Evolutionary conservation across 768 basidiomycete genomes (phyloP), one percentile per base, ranked within the genome.

Genomic region (Pleurotus ostreatus): DNA sequence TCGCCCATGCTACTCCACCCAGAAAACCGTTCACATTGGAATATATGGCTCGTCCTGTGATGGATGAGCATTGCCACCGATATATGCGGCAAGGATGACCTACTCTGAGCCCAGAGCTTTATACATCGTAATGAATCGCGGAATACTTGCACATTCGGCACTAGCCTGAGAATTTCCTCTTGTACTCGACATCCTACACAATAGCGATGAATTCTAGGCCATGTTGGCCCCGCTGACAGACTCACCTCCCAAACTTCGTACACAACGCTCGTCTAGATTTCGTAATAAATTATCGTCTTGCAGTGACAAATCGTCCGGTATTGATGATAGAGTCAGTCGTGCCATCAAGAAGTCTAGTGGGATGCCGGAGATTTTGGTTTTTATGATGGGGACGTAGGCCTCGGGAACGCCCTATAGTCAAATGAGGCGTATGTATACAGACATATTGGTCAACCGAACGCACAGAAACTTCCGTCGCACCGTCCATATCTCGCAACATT

Each of bases 1-100:
- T 90, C 3, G 96, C 92, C 97, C 97, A 99, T 25, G 95, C 96
- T 1, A 98, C 96, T 65, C 97, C 97, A 56, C 97, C 97, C 30
- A 96, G 81, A 70, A 98, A 99, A 16, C 96, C 97, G 63, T 94
- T 94, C 9, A 98, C 93, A 69, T 99, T 99, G 0, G 94, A 96
- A 71, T 98, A 98, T 59, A 99, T 96, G 22, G 95, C 97, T 73
- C 94, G 81, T 63, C 86, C 95, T 98, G 65, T 43, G 23, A 26
- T 44, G 44, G 38, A 38, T 41, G 26, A 41, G 55, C 54, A 37
- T 58, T 55, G 8, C 40, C n/a, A 8, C 37, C 15, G 15, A 15
- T 48, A n/a, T 2, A 20, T 15, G 37, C 16, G 25, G 22, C 47
- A 15, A 45, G 40, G 15, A 39, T 58, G 25, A 78, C 91, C 56